Percentiles rank a stretch among this genome's conserved stretches.
These are phyloP conservation scores for Termitomyces sp. DNA, from an alignment of 768 basidiomycete genomes.

Conservation along the genomic window DNA sequence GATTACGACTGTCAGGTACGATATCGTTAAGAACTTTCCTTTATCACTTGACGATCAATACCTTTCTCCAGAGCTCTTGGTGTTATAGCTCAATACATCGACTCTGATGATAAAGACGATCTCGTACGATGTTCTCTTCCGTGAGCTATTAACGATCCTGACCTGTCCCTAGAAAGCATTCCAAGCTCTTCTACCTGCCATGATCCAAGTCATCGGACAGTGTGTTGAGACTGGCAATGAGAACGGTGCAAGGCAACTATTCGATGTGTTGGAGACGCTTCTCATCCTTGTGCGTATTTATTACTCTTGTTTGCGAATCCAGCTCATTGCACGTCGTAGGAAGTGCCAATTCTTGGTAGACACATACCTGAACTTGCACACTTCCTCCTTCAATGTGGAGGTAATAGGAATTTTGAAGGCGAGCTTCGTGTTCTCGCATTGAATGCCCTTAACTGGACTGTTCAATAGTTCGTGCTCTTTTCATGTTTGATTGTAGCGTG, in stretches of 20 bases:
- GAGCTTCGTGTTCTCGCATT: constrained; percentile 87
- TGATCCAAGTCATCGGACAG: constrained; percentile 87
- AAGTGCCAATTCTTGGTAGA: constrained; percentile 88
- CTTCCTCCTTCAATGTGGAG: constrained; percentile 83
- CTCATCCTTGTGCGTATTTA: constrained; percentile 68
- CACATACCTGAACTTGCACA: constrained; percentile 83
- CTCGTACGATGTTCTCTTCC: constrained; percentile 49
- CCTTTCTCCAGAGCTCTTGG: constrained; percentile 63
- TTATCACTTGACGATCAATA: constrained; percentile 1
- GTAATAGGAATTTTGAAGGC: constrained; percentile 65
- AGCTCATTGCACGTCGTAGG: constrained; percentile 39
- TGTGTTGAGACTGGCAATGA: constrained; percentile 78
- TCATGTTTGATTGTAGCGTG: neutral
- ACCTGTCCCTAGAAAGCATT: constrained; percentile 60
- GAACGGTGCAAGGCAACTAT: constrained; percentile 77
- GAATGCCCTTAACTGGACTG: constrained; percentile 94
- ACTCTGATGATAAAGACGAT: constrained; percentile 78
- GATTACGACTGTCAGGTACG: constrained; percentile 80
- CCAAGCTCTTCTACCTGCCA: constrained; percentile 79
- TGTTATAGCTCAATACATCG: constrained; percentile 89
- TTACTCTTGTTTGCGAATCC: neutral
- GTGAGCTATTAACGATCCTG: neutral
- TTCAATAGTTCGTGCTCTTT: constrained; percentile 71
- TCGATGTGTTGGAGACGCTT: constrained; percentile 94
- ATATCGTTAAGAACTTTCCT: neutral